phyloP scores from a whole-genome alignment of 352 stramenopile species.

The Phytophthora foliorum region DNA sequence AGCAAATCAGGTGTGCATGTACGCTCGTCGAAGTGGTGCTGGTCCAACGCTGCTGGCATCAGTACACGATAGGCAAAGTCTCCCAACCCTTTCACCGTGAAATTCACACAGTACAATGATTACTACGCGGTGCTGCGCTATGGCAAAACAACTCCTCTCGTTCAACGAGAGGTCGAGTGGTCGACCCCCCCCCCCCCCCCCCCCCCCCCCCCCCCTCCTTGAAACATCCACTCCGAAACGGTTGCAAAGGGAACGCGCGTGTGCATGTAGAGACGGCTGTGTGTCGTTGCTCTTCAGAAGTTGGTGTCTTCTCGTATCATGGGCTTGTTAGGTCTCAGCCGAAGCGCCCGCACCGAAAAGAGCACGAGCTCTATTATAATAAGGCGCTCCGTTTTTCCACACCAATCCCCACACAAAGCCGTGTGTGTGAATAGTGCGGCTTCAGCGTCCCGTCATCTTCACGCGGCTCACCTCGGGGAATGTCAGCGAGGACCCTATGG shows the following conservation, averaged over 20 bases:
- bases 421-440: background rate
- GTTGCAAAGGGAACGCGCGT: too few relatives aligned
- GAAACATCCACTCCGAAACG: background rate
- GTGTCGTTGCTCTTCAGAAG: background rate
- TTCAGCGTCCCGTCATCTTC: constrained; percentile 12
- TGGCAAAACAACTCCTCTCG: too few relatives aligned
- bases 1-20: too few relatives aligned
- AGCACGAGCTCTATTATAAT: background rate
- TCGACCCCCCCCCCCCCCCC: background rate
- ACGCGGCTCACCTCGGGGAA: background rate
- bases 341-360: constrained; percentile 7
- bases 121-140: too few relatives aligned
- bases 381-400: constrained; percentile 20
- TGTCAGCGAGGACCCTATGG: constrained; percentile 19
- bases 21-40: too few relatives aligned
- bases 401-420: constrained; percentile 7
- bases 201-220: too few relatives aligned
- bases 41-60: too few relatives aligned
- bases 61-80: background rate
- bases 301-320: background rate
- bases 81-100: too few relatives aligned
- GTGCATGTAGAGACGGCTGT: background rate
- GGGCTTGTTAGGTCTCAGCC: background rate
- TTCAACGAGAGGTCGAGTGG: background rate
- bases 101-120: too few relatives aligned